These are phyloP conservation scores for Gymnopilus dilepis DNA, from an alignment of 768 basidiomycete species.

Conservation along the genomic window DNA sequence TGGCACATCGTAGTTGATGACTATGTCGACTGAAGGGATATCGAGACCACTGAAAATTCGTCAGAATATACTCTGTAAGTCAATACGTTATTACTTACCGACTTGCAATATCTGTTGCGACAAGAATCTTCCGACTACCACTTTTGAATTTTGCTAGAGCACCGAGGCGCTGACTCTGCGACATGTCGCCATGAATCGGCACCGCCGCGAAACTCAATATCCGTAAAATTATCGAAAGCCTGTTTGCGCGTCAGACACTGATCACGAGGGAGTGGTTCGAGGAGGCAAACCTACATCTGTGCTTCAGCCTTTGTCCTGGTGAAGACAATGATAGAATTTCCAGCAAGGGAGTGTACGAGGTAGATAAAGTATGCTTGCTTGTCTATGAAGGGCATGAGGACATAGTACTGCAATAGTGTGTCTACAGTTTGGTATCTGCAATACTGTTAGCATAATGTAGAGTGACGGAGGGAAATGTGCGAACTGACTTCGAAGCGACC, in stretches of 20 bases:
- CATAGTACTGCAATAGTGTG: conserved; percentile 93
- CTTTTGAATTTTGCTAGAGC: conserved; percentile 95
- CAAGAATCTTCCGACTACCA: conserved; percentile 87
- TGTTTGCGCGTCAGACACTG: conserved; percentile 30
- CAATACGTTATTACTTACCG: conserved; percentile 54
- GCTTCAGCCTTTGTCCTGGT: conserved; percentile 95
- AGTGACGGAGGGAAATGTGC: not conserved
- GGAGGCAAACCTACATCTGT: conserved; percentile 54
- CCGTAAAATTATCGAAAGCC: conserved; percentile 87
- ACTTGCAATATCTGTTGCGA: conserved; percentile 96
- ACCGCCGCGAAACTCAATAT: conserved; percentile 93
- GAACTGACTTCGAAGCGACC: conserved; percentile 85
- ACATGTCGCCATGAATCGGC: conserved; percentile 93
- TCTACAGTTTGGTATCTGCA: conserved; percentile 94
- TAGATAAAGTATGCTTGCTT: conserved; percentile 93
- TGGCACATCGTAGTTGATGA: conserved; percentile 98
- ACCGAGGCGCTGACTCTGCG: conserved; percentile 91
- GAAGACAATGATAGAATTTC: conserved; percentile 95
- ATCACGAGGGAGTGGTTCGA: not conserved
- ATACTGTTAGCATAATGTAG: conserved; percentile 8
- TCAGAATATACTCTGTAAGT: not conserved
- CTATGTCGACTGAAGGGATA: conserved; percentile 93
- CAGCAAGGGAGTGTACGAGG: conserved; percentile 85
- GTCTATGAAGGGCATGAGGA: conserved; percentile 88
- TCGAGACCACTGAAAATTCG: conserved; percentile 75